Conservation (phyloP, 208 protist species). For the Leishmania turanica region DNA sequence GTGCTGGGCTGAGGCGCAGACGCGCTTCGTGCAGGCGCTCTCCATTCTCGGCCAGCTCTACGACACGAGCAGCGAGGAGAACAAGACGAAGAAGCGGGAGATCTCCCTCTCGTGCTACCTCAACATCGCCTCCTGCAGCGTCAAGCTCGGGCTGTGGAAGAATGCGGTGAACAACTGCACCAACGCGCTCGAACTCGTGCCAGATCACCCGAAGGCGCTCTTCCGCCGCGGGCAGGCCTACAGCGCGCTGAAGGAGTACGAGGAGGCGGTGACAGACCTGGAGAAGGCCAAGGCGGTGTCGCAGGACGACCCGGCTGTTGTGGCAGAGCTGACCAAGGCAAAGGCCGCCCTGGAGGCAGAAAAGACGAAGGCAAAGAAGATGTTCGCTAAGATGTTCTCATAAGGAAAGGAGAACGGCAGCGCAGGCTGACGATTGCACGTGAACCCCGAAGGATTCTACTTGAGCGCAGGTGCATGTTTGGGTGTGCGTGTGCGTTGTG, state of each 20-base stretch:
- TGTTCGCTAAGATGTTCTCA: conserved; percentile 74
- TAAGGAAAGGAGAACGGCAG: not conserved
- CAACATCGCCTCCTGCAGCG: conserved; percentile 79
- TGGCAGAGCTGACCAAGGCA: conserved; percentile 44
- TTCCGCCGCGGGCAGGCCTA: conserved; percentile 74
- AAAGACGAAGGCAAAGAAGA: conserved; percentile 66
- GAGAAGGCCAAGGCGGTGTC: conserved; percentile 45
- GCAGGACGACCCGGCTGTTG: conserved; percentile 47
- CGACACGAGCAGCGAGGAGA: conserved; percentile 62
- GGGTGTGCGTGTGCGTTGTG: not conserved
- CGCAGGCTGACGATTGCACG: not conserved
- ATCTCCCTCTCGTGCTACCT: conserved; percentile 82
- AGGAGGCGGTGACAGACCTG: conserved; percentile 51
- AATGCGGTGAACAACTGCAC: conserved; percentile 78
- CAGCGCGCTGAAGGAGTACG: conserved; percentile 50
- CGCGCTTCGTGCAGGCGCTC: conserved; percentile 75
- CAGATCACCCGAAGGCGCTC: conserved; percentile 62
- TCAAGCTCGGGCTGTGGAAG: conserved; percentile 64
- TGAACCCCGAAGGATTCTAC: not conserved
- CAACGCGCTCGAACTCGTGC: conserved; percentile 49
- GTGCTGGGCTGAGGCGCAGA: conserved; percentile 69
- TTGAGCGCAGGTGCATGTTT: not conserved
- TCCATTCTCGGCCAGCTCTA: conserved; percentile 67
- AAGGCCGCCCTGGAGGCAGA: conserved; percentile 35
- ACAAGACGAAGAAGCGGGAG: conserved; percentile 41